phyloP scores from a whole-genome alignment of 2,329 filamentous ascomycete genomes.

The Ilyonectria sp. region DNA sequence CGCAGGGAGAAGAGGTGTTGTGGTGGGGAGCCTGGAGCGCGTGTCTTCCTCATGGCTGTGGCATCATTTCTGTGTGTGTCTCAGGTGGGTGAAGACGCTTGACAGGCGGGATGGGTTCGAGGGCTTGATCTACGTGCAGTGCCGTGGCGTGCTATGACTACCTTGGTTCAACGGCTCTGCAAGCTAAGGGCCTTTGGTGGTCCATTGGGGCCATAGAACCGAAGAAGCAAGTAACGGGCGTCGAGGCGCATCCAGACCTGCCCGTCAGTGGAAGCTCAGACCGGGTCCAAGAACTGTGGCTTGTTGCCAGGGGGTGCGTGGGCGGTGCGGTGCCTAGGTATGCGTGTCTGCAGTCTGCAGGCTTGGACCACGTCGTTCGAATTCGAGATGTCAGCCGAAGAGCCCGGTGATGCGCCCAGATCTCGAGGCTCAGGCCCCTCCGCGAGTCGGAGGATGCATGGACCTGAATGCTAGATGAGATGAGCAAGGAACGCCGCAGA shows the following conservation, averaged over 20 bases:
- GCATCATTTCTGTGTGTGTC: conserved; percentile 40
- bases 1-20: not conserved
- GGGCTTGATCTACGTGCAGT: conserved; percentile 38
- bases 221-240: conserved; percentile 33
- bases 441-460: conserved; percentile 21
- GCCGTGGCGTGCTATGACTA: conserved; percentile 39
- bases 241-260: conserved; percentile 32
- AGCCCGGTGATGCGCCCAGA: conserved; percentile 19
- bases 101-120: conserved; percentile 36
- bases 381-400: conserved; percentile 20
- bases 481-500: conserved; percentile 20
- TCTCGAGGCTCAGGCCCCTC: conserved; percentile 19
- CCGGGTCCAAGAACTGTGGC: conserved; percentile 35
- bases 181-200: conserved; percentile 26
- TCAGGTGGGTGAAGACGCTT: conserved; percentile 43
- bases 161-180: conserved; percentile 40
- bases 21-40: conserved; percentile 13
- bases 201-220: conserved; percentile 36
- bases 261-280: conserved; percentile 33
- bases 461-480: conserved; percentile 27
- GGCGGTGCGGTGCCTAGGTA: conserved; percentile 6
- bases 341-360: conserved; percentile 17
- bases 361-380: conserved; percentile 12
- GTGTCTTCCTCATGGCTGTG: conserved; percentile 31
- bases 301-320: conserved; percentile 34